Percentiles rank a stretch among this genome's conserved stretches.
These are phyloP conservation scores for Chlamydomonas sphaeroides DNA, from an alignment of 139 green algal genomes.

Conservation along the genomic window DNA sequence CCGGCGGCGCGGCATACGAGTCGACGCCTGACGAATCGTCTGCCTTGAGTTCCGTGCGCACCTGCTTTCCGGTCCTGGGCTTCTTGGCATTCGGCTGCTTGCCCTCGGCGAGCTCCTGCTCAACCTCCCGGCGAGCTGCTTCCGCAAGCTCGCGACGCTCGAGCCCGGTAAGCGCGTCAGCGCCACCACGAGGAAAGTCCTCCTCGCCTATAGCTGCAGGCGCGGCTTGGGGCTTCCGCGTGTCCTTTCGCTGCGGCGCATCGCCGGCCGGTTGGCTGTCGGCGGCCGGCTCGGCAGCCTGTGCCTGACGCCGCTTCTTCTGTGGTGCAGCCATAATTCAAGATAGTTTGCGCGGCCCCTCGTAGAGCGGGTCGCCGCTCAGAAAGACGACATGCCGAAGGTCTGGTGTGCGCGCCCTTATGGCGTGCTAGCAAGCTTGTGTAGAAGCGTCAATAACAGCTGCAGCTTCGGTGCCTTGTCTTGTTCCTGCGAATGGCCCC, in stretches of 20 bases:
- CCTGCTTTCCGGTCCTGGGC: conserved; percentile 8
- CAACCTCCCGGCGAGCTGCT: conserved; percentile 69
- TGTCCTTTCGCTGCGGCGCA: not conserved
- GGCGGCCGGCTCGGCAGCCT: too few relatives aligned
- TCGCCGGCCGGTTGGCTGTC: not conserved
- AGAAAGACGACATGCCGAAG: too few relatives aligned
- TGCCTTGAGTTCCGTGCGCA: too few relatives aligned
- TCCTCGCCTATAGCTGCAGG: conserved; percentile 55
- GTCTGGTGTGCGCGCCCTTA: too few relatives aligned
- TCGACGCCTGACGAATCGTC: too few relatives aligned
- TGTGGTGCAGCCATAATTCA: not conserved
- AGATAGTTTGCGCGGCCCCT: too few relatives aligned
- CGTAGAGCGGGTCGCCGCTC: too few relatives aligned
- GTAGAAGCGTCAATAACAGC: too few relatives aligned
- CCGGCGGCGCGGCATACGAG: too few relatives aligned
- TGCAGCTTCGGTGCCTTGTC: too few relatives aligned
- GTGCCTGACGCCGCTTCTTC: not conserved
- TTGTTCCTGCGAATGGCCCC: too few relatives aligned
- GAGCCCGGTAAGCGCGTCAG: conserved; percentile 64
- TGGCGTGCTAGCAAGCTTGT: too few relatives aligned
- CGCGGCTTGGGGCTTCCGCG: not conserved
- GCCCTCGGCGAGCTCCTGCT: conserved; percentile 59
- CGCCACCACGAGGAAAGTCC: conserved; percentile 79
- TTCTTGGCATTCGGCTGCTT: conserved; percentile 31
- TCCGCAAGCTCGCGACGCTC: conserved; percentile 66